Conservation (phyloP, 1,284 basidiomycete species). For the Cerrena zonata region DNA sequence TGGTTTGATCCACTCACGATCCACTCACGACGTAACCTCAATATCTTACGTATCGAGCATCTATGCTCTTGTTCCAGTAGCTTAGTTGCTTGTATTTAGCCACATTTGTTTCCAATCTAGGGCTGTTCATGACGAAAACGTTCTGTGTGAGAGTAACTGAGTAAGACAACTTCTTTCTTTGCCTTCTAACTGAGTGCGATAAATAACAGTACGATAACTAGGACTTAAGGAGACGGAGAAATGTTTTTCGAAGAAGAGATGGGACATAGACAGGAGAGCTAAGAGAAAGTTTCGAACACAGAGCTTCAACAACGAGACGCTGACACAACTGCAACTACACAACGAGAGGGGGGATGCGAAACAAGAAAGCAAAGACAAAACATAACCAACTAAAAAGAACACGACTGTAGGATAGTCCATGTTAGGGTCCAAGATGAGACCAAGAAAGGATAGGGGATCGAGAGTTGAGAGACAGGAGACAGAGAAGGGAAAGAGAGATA, state of each 20-base stretch:
- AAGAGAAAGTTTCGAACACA: background rate
- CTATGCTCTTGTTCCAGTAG: background rate
- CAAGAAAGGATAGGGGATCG: background rate
- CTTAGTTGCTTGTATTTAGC: background rate
- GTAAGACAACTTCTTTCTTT: no score
- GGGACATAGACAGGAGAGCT: no score
- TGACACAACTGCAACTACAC: background rate
- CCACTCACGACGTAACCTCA: background rate
- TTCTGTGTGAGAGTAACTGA: background rate
- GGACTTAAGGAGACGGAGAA: background rate
- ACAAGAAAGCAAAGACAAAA: background rate
- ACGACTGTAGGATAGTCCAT: background rate
- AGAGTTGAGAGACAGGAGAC: no score
- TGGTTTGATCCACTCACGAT: background rate
- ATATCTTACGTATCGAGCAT: background rate
- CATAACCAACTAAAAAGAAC: background rate
- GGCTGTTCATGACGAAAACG: background rate
- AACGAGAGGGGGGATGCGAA: background rate
- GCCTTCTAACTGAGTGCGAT: background rate
- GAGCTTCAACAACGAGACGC: background rate
- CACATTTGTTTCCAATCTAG: background rate
- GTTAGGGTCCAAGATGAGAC: background rate
- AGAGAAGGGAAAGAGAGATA: conserved; percentile 1
- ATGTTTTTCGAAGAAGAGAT: no score
- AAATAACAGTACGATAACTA: background rate